Evolutionary conservation across 2,329 filamentous ascomycete genomes (phyloP), one percentile per base, ranked within the genome.

Genomic region (Xylariaceae sp.): DNA sequence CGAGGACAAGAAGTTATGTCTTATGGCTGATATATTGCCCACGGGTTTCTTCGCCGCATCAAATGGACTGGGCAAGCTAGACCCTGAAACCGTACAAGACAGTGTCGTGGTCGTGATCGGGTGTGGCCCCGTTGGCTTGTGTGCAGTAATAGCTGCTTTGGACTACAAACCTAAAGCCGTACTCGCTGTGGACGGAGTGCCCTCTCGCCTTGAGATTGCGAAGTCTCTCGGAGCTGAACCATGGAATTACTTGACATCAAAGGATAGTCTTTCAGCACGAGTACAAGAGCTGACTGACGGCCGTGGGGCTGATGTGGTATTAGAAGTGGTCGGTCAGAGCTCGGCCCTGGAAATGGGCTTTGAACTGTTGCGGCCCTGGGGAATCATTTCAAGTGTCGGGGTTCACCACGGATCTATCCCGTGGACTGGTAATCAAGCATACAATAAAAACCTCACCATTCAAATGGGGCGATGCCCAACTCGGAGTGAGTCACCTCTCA

Each of bases 1-100:
- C 17, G 48, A 46, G 2, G 48, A 46, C 36, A 27, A 23, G 20
- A 48, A 47, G 33, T 45, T 53, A 3, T 47, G 44, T 22, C 48
- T 53, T 17, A 53, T 53, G 50, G 50, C 47, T 4, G 50, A 53
- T 11, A 50, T 53, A 14, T 42, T 53, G n/a, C 50, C 50, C 22
- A 53, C 50, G 10, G 50, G 50, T 11, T 53, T 37, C 20, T 53
- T 53, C 37, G 50, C 47, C n/a, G 48, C 50, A 4, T 36, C 36
- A 2, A 53, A 53, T 22, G 48, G 43, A 6, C 29, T 52, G 11
- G 29, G 25, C 4, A 22, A 27, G 23, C 39, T 50, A 17, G 6
- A 14, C 5, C 7, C 41, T 4, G 39, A 50, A 16, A 48, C 45
- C 1, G 20, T 45, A 2, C 40, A 25, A 8, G 50, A 50, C 4